These are phyloP conservation scores for Aspergillus quadrilineatus DNA, from an alignment of 2,329 filamentous ascomycete genomes.

Conservation along the genomic window DNA sequence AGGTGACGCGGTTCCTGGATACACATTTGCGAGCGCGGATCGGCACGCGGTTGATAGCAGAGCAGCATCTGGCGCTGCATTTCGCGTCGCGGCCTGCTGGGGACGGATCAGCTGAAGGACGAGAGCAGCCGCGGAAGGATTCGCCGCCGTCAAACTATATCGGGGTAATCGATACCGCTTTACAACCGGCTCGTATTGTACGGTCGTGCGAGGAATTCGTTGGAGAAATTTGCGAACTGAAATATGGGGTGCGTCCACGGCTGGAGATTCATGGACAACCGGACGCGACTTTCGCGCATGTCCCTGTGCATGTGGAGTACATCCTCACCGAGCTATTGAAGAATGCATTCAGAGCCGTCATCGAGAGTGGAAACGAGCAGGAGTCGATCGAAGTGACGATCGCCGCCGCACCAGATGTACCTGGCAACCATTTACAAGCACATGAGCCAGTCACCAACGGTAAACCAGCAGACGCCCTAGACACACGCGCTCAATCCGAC, in stretches of 20 bases:
- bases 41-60: slow-evolving; percentile 87
- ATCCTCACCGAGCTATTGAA: slow-evolving; percentile 96
- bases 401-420: slow-evolving; percentile 63
- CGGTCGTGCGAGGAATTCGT: slow-evolving; percentile 86
- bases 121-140: slow-evolving; percentile 20
- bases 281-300: slow-evolving; percentile 84
- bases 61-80: slow-evolving; percentile 94
- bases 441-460: slow-evolving; percentile 44
- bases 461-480: slow-evolving; percentile 8
- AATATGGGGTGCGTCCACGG: slow-evolving; percentile 83
- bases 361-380: slow-evolving; percentile 75
- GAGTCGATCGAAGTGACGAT: slow-evolving; percentile 92
- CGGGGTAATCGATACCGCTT: slow-evolving; percentile 88
- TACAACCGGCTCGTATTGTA: slow-evolving; percentile 78
- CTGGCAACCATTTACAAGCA: slow-evolving; percentile 24
- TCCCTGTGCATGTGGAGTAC: slow-evolving; percentile 95
- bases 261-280: slow-evolving; percentile 81
- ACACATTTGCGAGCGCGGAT: slow-evolving; percentile 92
- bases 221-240: slow-evolving; percentile 92
- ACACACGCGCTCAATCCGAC: slow-evolving; percentile 19
- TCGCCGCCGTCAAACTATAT: slow-evolving; percentile 64
- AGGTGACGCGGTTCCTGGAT: slow-evolving; percentile 91
- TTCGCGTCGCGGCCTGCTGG: slow-evolving; percentile 70
- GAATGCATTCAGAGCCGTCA: slow-evolving; percentile 90
- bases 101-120: slow-evolving; percentile 42